These are phyloP conservation scores for Chlamydomonas schloesseri DNA, from an alignment of 139 green algal species.

Conservation along the genomic window DNA sequence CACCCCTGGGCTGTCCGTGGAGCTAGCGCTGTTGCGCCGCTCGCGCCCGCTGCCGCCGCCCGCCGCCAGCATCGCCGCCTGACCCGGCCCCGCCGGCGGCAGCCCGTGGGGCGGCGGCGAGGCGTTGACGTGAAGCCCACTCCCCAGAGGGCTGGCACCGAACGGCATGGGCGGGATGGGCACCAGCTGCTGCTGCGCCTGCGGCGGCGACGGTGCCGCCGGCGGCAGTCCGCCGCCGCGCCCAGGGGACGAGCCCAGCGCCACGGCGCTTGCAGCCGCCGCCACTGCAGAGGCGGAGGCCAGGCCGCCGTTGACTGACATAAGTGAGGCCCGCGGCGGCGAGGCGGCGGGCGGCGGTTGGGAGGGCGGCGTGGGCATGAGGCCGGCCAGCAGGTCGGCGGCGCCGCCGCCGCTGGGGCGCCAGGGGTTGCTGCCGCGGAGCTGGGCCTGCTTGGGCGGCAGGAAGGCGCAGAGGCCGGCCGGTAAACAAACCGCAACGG, in stretches of 20 bases:
- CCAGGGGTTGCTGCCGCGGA: constrained; percentile 5
- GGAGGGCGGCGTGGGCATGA: neutral
- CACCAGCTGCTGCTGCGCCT: neutral
- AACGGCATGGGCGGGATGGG: neutral
- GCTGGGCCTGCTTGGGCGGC: neutral
- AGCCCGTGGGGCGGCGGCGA: neutral
- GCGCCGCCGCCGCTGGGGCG: neutral
- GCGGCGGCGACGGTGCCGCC: neutral
- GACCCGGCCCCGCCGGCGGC: neutral
- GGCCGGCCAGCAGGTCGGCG: neutral
- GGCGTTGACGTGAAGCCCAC: neutral
- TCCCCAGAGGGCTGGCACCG: neutral
- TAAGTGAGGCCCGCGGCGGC: too few relatives aligned
- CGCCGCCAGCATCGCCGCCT: neutral
- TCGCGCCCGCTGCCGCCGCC: neutral
- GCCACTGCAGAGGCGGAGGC: too few relatives aligned
- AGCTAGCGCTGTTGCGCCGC: constrained; percentile 20
- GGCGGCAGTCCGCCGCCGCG: too few relatives aligned
- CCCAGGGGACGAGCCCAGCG: too few relatives aligned
- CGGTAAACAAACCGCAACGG: too few relatives aligned
- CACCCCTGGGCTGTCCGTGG: constrained; percentile 23
- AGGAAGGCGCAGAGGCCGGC: too few relatives aligned
- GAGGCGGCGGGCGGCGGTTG: neutral
- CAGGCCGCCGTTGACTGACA: too few relatives aligned
- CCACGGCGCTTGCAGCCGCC: too few relatives aligned